Percentiles rank a stretch among this genome's conserved stretches.
Evolutionary conservation across 768 basidiomycete genomes (phyloP).

Genomic region (Suillus variegatus): DNA sequence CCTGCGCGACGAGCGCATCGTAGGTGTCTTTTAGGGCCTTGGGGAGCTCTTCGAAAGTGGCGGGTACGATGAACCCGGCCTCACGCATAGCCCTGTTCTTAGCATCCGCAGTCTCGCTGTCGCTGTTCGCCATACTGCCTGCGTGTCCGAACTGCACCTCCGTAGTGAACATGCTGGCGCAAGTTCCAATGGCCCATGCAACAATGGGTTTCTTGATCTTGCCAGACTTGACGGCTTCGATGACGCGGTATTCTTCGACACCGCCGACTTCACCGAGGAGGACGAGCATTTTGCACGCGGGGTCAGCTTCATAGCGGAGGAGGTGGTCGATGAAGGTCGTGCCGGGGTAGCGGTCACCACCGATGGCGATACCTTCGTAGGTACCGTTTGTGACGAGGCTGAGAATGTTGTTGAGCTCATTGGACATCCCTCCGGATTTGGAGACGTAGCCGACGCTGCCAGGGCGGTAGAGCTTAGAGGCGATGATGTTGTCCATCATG

Average conservation of each 20-base stretch:
- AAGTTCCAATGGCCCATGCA: slow-evolving; percentile 99
- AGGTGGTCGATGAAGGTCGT: slow-evolving; percentile 99
- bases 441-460: slow-evolving; percentile 99
- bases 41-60: slow-evolving; percentile 97
- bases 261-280: slow-evolving; percentile 98
- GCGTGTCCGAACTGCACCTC: slow-evolving; percentile 99
- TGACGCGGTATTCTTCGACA: slow-evolving; percentile 98
- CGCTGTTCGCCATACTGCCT: slow-evolving; percentile 97
- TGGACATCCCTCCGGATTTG: slow-evolving; percentile 99
- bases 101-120: slow-evolving; percentile 95
- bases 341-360: slow-evolving; percentile 98
- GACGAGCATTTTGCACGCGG: slow-evolving; percentile 98
- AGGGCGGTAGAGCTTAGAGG: slow-evolving; percentile 96
- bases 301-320: slow-evolving; percentile 94
- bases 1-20: slow-evolving; percentile 70
- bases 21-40: slow-evolving; percentile 71
- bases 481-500: slow-evolving; percentile 99
- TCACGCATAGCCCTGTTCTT: slow-evolving; percentile 85
- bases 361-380: slow-evolving; percentile 99
- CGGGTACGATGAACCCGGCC: slow-evolving; percentile 95
- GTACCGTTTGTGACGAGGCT: slow-evolving; percentile 96
- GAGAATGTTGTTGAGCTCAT: slow-evolving; percentile 99
- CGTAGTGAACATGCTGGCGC: slow-evolving; percentile 99
- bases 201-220: slow-evolving; percentile 98
- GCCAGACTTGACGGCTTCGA: slow-evolving; percentile 93